phyloP scores from a whole-genome alignment of 345 rosid genomes.

The Populus simonii region DNA sequence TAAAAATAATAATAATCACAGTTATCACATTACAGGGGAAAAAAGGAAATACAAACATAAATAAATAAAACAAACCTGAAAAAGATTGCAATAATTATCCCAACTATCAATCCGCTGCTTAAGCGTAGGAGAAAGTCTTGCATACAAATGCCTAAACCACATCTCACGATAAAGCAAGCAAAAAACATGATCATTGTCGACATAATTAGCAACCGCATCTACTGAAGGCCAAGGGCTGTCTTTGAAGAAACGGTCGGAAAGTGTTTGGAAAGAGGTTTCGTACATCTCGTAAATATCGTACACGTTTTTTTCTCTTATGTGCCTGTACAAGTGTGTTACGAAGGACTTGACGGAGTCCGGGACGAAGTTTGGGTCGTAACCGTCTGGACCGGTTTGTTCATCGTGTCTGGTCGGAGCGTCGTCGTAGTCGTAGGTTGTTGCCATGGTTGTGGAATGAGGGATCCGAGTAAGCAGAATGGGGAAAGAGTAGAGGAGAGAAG shows the following conservation, averaged over 20 bases:
- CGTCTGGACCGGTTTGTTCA: slow-evolving; percentile 17
- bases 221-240: slow-evolving; percentile 97
- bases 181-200: slow-evolving; percentile 91
- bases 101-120: slow-evolving; percentile 96
- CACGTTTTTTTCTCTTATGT: slow-evolving; percentile 94
- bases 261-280: slow-evolving; percentile 87
- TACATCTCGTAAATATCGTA: slow-evolving; percentile 99
- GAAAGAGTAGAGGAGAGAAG: background rate
- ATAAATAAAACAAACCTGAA: slow-evolving; percentile 41
- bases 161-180: slow-evolving; percentile 95
- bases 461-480: background rate
- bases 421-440: slow-evolving; percentile 52
- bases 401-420: slow-evolving; percentile 30
- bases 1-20: background rate
- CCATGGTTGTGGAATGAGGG: slow-evolving; percentile 37
- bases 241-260: slow-evolving; percentile 86
- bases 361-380: slow-evolving; percentile 81
- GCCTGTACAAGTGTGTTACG: slow-evolving; percentile 90
- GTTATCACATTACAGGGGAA: background rate
- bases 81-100: slow-evolving; percentile 91
- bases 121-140: slow-evolving; percentile 81
- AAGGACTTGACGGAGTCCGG: slow-evolving; percentile 94
- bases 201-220: slow-evolving; percentile 77
- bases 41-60: background rate
- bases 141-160: slow-evolving; percentile 97